A percentile compares a stretch with the other conserved stretches of the same genome.
Conservation (phyloP, 2,329 filamentous ascomycete genomes). For the Stagonosporopsis chrysanthemi region DNA sequence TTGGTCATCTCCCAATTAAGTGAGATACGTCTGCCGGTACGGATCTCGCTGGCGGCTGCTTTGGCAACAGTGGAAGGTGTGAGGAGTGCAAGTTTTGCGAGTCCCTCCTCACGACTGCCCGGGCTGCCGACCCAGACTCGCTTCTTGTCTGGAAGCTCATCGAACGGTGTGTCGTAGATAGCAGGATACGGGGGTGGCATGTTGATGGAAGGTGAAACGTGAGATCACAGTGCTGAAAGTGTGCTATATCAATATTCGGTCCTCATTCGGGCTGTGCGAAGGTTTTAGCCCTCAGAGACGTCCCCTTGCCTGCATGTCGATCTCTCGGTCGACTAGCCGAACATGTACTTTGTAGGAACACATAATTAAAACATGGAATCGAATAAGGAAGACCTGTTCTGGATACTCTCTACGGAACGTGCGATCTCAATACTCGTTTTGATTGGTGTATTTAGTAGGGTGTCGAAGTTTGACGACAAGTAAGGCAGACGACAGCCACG, state of each 20-base stretch:
- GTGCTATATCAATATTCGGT: not conserved
- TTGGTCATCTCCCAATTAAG: slow-evolving; percentile 64
- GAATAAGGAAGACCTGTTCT: no score
- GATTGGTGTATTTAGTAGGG: no score
- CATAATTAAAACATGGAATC: not conserved
- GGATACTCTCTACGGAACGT: no score
- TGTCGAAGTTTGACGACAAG: no score
- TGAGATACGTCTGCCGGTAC: slow-evolving; percentile 57
- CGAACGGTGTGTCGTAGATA: slow-evolving; percentile 44
- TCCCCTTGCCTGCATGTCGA: slow-evolving; percentile 2
- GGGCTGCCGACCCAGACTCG: slow-evolving; percentile 59
- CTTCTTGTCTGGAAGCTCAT: slow-evolving; percentile 57
- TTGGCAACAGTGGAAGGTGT: slow-evolving; percentile 60
- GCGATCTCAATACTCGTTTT: no score
- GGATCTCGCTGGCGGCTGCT: slow-evolving; percentile 58
- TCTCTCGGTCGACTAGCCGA: not conserved
- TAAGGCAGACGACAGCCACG: no score
- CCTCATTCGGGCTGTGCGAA: not conserved
- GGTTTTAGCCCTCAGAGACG: not conserved
- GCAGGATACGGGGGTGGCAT: slow-evolving; percentile 12
- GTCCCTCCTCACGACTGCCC: slow-evolving; percentile 58
- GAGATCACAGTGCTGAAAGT: not conserved
- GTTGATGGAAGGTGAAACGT: not conserved
- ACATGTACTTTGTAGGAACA: not conserved
- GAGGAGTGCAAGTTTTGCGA: slow-evolving; percentile 60